These are phyloP conservation scores for Diacronema lutheri DNA, from an alignment of 78 protist species.

Conservation along the genomic window DNA sequence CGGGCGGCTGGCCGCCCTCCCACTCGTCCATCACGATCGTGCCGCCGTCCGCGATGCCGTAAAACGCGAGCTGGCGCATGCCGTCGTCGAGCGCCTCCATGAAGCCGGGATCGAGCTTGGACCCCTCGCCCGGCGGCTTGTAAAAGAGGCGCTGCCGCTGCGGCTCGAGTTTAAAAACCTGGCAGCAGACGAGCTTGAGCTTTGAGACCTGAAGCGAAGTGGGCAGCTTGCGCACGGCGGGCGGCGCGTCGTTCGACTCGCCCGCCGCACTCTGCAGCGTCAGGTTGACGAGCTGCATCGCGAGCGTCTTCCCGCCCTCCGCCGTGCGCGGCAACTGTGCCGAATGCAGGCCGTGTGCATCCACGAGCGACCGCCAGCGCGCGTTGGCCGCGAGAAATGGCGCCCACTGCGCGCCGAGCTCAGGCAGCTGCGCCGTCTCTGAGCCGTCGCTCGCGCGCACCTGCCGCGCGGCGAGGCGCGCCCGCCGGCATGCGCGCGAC, in stretches of 20 bases:
- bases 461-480: background rate
- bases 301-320: background rate
- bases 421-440: no score
- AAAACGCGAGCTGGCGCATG: background rate
- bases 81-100: conserved; percentile 1
- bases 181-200: background rate
- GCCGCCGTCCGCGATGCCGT: background rate
- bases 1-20: no score
- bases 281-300: background rate
- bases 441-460: background rate
- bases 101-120: background rate
- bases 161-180: background rate
- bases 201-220: background rate
- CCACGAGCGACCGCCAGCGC: background rate
- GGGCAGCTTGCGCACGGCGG: background rate
- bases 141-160: background rate
- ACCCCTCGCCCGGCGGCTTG: background rate
- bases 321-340: background rate
- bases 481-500: background rate
- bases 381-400: background rate
- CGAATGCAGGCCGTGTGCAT: background rate
- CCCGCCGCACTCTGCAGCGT: background rate
- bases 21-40: background rate
- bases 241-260: background rate
- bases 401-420: background rate